Conservation (phyloP, 2,329 filamentous ascomycete genomes). For the Aspergillus nomiae region DNA sequence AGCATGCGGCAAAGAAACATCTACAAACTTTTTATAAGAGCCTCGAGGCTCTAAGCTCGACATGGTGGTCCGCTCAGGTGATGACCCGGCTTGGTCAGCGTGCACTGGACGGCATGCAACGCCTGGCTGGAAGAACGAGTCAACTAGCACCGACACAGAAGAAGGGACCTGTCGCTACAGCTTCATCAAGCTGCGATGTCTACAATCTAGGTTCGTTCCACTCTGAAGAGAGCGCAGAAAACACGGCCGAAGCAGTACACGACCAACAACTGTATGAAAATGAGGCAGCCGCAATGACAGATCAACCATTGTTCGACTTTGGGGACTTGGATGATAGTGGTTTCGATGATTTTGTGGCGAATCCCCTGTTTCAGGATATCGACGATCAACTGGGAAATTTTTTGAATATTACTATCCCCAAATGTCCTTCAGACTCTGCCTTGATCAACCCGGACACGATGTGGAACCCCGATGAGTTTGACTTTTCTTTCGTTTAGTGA, state of each 20-base stretch:
- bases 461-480: neutral
- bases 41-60: constrained; percentile 10
- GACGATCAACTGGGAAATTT: constrained; percentile 18
- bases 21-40: constrained; percentile 14
- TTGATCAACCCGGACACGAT: constrained; percentile 7
- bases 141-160: neutral
- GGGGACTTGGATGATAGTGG: neutral
- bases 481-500: neutral
- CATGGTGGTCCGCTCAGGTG: constrained; percentile 20
- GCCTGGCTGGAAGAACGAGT: constrained; percentile 1
- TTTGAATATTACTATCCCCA: constrained; percentile 17
- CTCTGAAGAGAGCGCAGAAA: neutral
- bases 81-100: constrained; percentile 17
- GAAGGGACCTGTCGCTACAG: neutral
- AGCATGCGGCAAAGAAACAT: constrained; percentile 11
- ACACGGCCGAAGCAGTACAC: neutral
- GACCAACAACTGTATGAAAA: constrained; percentile 4
- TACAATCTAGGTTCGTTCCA: neutral
- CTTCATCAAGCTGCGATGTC: neutral
- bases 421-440: constrained; percentile 6
- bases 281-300: neutral
- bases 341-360: neutral
- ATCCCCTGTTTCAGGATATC: constrained; percentile 9
- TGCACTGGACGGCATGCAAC: constrained; percentile 15
- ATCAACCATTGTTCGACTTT: neutral